phyloP scores from a whole-genome alignment of 345 rosid species.

The Sonneratia alba region DNA sequence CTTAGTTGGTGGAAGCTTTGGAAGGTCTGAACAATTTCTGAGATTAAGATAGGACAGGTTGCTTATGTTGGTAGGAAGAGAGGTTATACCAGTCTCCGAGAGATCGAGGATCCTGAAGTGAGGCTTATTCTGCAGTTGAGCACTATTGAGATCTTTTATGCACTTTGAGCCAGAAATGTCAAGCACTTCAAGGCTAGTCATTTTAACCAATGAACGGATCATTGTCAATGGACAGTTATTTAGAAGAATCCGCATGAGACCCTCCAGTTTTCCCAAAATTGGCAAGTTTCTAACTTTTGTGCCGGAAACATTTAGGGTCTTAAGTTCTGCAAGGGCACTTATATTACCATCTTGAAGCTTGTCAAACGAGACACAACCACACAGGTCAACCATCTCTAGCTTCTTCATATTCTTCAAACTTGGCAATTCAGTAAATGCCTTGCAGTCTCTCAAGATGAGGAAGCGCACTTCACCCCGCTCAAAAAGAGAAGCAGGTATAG shows the following conservation, averaged over 20 bases:
- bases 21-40: slow-evolving; percentile 11
- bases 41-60: slow-evolving; percentile 1
- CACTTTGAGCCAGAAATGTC: slow-evolving; percentile 1
- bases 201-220: slow-evolving; percentile 4
- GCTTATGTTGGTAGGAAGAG: slow-evolving; percentile 3
- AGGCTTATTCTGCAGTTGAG: background rate
- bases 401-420: slow-evolving; percentile 15
- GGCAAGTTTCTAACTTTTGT: slow-evolving; percentile 34
- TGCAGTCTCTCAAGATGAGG: slow-evolving; percentile 35
- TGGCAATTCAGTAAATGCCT: slow-evolving; percentile 26
- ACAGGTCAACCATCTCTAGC: slow-evolving; percentile 48
- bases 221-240: slow-evolving; percentile 11
- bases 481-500: slow-evolving; percentile 24
- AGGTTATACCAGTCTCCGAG: background rate
- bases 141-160: slow-evolving; percentile 1
- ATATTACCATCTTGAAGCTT: slow-evolving; percentile 10
- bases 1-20: slow-evolving; percentile 6
- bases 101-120: slow-evolving; percentile 5
- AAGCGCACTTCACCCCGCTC: slow-evolving; percentile 23
- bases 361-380: slow-evolving; percentile 25
- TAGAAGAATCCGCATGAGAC: slow-evolving; percentile 10
- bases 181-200: slow-evolving; percentile 6
- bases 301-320: slow-evolving; percentile 35
- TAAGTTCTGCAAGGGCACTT: slow-evolving; percentile 22
- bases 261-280: slow-evolving; percentile 16